A percentile compares a stretch with the other conserved stretches of the same genome.
These are phyloP conservation scores for Aspergillus sp. DNA, from an alignment of 2,329 filamentous ascomycete genomes.

Conservation along the genomic window DNA sequence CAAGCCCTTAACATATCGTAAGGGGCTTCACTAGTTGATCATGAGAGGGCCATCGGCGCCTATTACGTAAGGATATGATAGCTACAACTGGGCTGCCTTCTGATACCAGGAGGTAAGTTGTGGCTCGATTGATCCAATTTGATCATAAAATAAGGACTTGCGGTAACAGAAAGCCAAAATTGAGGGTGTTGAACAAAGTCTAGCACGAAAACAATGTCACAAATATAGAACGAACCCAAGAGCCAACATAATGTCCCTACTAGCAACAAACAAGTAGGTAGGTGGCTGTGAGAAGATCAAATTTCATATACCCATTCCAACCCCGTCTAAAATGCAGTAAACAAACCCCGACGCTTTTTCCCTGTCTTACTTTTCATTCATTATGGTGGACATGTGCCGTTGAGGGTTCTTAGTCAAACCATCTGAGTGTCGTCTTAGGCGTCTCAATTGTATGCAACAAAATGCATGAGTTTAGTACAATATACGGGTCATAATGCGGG, in stretches of 20 bases:
- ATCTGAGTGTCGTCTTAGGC: not conserved
- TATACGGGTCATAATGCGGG: slow-evolving; percentile 48
- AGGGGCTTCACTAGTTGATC: too few relatives aligned
- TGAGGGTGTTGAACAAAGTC: not conserved
- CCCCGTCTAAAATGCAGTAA: too few relatives aligned
- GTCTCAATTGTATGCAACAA: too few relatives aligned
- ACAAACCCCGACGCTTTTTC: not conserved
- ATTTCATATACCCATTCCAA: not conserved
- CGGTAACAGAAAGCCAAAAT: not conserved
- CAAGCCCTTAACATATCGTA: not conserved
- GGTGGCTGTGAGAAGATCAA: not conserved
- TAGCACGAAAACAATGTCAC: not conserved
- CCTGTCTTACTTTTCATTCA: slow-evolving; percentile 1
- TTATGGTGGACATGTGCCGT: slow-evolving; percentile 13
- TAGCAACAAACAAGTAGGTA: too few relatives aligned
- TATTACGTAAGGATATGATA: too few relatives aligned
- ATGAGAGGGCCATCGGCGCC: too few relatives aligned
- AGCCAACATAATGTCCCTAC: too few relatives aligned
- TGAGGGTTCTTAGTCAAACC: slow-evolving; percentile 14
- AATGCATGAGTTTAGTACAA: slow-evolving; percentile 32
- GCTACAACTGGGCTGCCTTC: too few relatives aligned
- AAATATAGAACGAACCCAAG: too few relatives aligned
- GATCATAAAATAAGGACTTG: too few relatives aligned
- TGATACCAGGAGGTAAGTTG: too few relatives aligned
- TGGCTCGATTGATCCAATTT: too few relatives aligned